phyloP scores from a whole-genome alignment of 2,329 filamentous ascomycete genomes.

The Fusarium hostae region DNA sequence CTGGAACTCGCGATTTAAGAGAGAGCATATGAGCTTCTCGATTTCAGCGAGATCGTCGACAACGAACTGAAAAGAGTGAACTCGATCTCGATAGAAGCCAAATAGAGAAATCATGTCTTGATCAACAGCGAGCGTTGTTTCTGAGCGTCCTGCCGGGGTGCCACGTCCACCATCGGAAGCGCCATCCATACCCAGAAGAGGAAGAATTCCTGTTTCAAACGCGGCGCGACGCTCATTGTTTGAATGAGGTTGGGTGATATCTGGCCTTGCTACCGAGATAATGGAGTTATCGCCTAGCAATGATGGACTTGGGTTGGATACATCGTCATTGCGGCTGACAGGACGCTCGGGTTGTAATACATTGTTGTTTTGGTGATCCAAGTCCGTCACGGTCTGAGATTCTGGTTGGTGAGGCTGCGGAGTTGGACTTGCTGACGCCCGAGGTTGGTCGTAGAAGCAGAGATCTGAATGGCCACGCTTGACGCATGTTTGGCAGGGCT shows the following conservation, averaged over 20 bases:
- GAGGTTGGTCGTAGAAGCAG: conserved; percentile 3
- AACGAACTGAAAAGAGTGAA: conserved; percentile 26
- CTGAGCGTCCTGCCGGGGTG: not conserved
- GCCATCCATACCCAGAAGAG: conserved; percentile 21
- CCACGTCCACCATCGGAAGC: not conserved
- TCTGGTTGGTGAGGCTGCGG: not conserved
- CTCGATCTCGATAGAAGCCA: conserved; percentile 20
- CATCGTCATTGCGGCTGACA: not conserved
- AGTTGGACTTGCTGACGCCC: not conserved
- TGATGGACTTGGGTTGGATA: not conserved
- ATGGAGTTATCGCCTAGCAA: conserved; percentile 31
- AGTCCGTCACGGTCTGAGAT: accelerated
- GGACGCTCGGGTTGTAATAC: accelerated
- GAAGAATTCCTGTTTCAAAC: conserved; percentile 33
- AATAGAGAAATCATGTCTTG: conserved; percentile 31
- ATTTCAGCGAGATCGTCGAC: conserved; percentile 19
- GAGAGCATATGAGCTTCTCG: conserved; percentile 25
- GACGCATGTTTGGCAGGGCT: conserved; percentile 26
- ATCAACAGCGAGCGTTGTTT: not conserved
- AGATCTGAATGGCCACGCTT: conserved; percentile 24
- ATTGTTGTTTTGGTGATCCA: accelerated
- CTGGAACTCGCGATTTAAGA: not conserved
- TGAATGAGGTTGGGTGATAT: not conserved
- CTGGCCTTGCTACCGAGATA: conserved; percentile 19
- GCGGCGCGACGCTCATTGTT: conserved; percentile 16